phyloP scores from a whole-genome alignment of 2,329 filamentous ascomycete species.

The Cladophialophora exuberans region DNA sequence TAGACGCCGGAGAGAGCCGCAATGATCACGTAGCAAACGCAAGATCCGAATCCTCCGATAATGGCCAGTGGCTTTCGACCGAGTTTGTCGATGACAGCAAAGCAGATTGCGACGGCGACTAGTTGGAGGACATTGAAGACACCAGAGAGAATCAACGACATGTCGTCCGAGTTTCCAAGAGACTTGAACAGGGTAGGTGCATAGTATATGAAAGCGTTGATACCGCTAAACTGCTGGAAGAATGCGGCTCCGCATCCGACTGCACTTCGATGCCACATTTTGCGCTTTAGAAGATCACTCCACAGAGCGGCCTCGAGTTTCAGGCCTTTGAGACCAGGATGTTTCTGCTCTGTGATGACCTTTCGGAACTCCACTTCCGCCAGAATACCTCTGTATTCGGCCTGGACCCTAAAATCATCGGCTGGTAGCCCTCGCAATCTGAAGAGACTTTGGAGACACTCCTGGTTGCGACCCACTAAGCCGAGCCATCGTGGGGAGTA shows the following conservation, averaged over 20 bases:
- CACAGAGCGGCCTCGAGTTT: conserved; percentile 7
- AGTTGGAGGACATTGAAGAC: conserved; percentile 43
- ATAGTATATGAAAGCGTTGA: conserved; percentile 51
- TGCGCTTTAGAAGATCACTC: background rate
- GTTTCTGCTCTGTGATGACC: background rate
- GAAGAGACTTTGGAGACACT: conserved; percentile 43
- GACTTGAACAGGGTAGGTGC: conserved; percentile 47
- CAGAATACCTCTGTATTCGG: conserved; percentile 41
- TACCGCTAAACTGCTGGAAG: conserved; percentile 49
- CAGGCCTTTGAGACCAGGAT: background rate
- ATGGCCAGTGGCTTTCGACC: conserved; percentile 53
- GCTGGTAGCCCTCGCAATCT: conserved; percentile 48
- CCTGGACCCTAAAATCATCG: conserved; percentile 48
- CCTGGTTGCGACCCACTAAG: conserved; percentile 43
- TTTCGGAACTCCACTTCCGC: background rate
- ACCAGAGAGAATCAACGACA: conserved; percentile 40
- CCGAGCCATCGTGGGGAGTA: conserved; percentile 53
- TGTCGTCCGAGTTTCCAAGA: conserved; percentile 36
- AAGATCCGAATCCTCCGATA: conserved; percentile 50
- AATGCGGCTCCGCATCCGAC: conserved; percentile 47
- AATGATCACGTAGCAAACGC: conserved; percentile 69
- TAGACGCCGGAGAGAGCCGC: conserved; percentile 63
- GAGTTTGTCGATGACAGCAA: conserved; percentile 54
- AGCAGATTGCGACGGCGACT: conserved; percentile 45
- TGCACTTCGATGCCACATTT: conserved; percentile 36